Conservation (phyloP, 1,139 yeast species). For the Pichia sp. region DNA sequence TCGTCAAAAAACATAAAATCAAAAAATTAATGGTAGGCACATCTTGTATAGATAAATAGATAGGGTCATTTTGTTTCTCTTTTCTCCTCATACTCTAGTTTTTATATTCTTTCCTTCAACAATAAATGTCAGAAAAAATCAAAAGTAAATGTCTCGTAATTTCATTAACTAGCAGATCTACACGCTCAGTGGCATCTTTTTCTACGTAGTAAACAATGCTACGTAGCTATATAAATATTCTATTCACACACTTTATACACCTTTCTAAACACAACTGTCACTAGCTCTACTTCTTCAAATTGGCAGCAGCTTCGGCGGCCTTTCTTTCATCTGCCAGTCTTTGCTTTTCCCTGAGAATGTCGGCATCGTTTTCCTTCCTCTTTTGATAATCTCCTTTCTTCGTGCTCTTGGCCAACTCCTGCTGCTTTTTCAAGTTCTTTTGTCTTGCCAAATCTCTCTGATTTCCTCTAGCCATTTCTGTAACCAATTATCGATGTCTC, state of each 20-base stretch:
- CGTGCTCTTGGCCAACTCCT: conserved; percentile 50
- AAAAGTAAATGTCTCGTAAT: background rate
- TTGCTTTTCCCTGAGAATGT: conserved; percentile 82
- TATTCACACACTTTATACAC: background rate
- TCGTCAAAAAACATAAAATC: background rate
- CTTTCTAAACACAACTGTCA: background rate
- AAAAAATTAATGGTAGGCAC: background rate
- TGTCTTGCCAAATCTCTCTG: conserved; percentile 93
- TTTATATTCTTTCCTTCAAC: conserved; percentile 1
- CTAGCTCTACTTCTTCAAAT: conserved; percentile 5
- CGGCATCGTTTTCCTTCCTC: conserved; percentile 77
- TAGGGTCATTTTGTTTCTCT: background rate
- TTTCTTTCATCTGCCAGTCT: conserved; percentile 68
- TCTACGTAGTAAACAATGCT: background rate
- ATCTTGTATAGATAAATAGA: background rate
- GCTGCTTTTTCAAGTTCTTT: conserved; percentile 77
- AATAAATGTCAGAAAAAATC: background rate
- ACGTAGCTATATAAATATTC: background rate
- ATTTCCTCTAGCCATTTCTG: conserved; percentile 85
- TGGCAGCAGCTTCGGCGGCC: conserved; percentile 36
- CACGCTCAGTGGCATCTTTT: background rate
- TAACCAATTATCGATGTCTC: background rate
- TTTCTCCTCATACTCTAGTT: conserved; percentile 5
- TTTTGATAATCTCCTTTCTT: conserved; percentile 84
- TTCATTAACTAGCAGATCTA: background rate